Evolutionary conservation across 768 basidiomycete species (phyloP).

Genomic region (Tulasnella sp.): DNA sequence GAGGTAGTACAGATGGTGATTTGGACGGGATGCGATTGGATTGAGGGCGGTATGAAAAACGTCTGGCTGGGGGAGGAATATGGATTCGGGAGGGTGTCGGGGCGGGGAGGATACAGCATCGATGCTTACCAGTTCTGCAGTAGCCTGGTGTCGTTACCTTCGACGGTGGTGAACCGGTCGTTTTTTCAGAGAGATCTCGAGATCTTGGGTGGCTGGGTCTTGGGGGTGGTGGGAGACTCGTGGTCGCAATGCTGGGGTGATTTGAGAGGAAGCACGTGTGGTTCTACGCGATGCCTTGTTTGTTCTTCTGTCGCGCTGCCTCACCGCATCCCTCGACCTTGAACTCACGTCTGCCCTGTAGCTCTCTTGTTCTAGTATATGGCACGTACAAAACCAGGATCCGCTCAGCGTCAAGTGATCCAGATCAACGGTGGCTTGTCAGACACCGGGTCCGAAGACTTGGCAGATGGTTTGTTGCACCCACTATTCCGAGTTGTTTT

Average conservation of each 20-base stretch:
- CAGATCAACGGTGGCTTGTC: not conserved
- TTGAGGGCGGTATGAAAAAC: slow-evolving; percentile 22
- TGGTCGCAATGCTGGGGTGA: not conserved
- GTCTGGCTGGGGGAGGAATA: slow-evolving; percentile 47
- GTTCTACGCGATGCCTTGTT: slow-evolving; percentile 11
- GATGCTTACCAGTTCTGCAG: slow-evolving; percentile 9
- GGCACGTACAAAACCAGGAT: slow-evolving; percentile 1
- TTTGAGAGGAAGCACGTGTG: slow-evolving; percentile 12
- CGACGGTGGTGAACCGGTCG: not conserved
- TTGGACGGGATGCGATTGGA: slow-evolving; percentile 19
- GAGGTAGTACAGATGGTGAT: slow-evolving; percentile 1
- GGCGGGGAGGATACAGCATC: slow-evolving; percentile 8
- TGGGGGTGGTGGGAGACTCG: slow-evolving; percentile 14
- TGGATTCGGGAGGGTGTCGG: slow-evolving; percentile 24
- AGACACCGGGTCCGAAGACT: not conserved
- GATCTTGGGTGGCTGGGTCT: not conserved
- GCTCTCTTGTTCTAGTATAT: not conserved
- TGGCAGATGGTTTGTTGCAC: not conserved
- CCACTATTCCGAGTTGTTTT: slow-evolving; percentile 12
- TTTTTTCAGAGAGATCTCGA: not conserved
- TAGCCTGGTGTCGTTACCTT: not conserved
- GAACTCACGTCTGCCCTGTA: not conserved
- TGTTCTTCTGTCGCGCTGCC: not conserved
- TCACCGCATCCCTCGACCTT: not conserved
- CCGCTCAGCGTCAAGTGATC: not conserved